These are phyloP conservation scores for Chiua sp. DNA, from an alignment of 1,284 basidiomycete species.

Conservation along the genomic window DNA sequence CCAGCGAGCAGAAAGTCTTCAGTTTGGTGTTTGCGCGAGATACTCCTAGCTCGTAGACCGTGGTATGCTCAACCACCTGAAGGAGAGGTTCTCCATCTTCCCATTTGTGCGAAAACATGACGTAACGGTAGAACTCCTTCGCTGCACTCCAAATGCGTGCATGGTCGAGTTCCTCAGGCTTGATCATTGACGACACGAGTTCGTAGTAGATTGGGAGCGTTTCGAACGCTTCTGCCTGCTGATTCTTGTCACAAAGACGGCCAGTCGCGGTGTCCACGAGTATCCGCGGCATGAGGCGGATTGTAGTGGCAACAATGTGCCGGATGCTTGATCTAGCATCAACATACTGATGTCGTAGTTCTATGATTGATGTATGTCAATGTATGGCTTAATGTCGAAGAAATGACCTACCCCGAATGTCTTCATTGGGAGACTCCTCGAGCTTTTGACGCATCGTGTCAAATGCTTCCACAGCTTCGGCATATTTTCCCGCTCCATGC, in stretches of 20 bases:
- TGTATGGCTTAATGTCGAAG: background rate
- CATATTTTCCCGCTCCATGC: background rate
- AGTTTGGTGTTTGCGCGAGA: constrained; percentile 6
- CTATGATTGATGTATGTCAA: background rate
- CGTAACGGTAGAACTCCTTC: constrained; percentile 7
- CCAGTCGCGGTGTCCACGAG: background rate
- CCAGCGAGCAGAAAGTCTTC: constrained; percentile 3
- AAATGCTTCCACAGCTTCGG: background rate
- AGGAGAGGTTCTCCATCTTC: constrained; percentile 1
- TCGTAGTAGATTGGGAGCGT: background rate
- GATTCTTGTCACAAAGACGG: background rate
- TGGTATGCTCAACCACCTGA: constrained; percentile 1
- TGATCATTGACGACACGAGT: constrained; percentile 1
- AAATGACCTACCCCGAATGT: background rate
- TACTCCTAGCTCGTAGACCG: constrained; percentile 1
- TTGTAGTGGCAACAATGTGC: background rate
- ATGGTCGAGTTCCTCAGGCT: background rate
- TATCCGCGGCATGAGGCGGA: background rate
- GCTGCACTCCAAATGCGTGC: background rate
- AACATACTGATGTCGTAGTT: background rate
- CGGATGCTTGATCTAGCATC: background rate
- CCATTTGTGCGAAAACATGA: constrained; percentile 15
- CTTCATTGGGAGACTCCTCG: background rate
- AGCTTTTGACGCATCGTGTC: background rate
- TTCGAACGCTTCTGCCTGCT: background rate